Percentiles rank a stretch among this genome's conserved stretches.
Conservation (phyloP, 371 early-diverging fungal genomes). For the Mortierella sp. region DNA sequence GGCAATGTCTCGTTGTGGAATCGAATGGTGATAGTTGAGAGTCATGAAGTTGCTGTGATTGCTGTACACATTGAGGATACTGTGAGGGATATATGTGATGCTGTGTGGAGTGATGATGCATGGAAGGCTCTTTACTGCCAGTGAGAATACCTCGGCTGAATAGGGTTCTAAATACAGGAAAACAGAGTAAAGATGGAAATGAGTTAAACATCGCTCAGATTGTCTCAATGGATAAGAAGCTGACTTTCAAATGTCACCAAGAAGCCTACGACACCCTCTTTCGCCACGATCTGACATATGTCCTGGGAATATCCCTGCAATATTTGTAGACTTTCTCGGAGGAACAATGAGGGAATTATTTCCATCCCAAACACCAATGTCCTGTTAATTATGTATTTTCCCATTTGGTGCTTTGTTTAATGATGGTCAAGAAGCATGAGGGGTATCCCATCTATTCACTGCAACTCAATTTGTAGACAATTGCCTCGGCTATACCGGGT, state of each 20-base stretch:
- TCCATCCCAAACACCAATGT: background rate
- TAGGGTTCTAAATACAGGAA: background rate
- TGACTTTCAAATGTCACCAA: too few relatives aligned
- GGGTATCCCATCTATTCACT: too few relatives aligned
- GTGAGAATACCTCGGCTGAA: background rate
- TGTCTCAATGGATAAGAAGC: too few relatives aligned
- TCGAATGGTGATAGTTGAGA: background rate
- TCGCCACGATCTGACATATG: background rate
- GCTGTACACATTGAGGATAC: slow-evolving; percentile 4
- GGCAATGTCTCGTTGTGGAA: background rate
- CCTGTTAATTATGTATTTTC: background rate
- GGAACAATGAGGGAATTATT: background rate
- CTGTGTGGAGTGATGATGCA: slow-evolving; percentile 5
- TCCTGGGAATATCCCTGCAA: background rate
- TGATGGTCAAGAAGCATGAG: background rate
- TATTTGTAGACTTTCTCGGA: background rate
- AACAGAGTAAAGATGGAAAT: background rate
- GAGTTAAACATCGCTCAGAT: background rate
- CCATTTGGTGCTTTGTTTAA: background rate
- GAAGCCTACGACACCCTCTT: background rate
- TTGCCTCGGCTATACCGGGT: too few relatives aligned
- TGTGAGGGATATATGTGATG: slow-evolving; percentile 1
- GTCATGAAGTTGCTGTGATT: background rate
- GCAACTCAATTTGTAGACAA: too few relatives aligned
- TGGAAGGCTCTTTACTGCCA: background rate